These are phyloP conservation scores for Melanomma pulvis-pyrius DNA, from an alignment of 495 filamentous ascomycete species.

Conservation along the genomic window DNA sequence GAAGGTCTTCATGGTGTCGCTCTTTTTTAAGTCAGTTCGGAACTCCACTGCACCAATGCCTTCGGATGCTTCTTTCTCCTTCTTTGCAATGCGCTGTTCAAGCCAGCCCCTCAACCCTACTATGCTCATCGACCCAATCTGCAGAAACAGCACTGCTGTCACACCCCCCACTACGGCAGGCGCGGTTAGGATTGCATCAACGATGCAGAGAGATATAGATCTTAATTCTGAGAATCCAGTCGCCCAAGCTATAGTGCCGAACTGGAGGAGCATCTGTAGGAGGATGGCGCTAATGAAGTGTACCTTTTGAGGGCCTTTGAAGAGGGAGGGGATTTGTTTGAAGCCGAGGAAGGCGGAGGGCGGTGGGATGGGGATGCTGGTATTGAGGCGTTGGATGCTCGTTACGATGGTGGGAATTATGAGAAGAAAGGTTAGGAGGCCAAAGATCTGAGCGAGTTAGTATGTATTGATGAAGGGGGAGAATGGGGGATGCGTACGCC, in stretches of 20 bases:
- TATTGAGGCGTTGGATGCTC: conserved; percentile 7
- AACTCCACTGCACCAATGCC: not conserved
- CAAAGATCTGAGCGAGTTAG: conserved; percentile 12
- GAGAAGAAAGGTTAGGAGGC: conserved; percentile 12
- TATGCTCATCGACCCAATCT: conserved; percentile 8
- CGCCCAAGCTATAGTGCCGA: not conserved
- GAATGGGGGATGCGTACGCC: not conserved
- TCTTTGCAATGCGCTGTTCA: conserved; percentile 10
- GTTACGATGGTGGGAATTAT: not conserved
- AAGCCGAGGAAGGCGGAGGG: not conserved
- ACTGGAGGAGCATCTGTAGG: conserved; percentile 3
- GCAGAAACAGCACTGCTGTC: not conserved
- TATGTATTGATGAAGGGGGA: not conserved
- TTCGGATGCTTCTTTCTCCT: not conserved
- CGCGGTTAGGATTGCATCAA: conserved; percentile 20
- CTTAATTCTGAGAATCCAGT: not conserved
- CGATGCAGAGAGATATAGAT: conserved; percentile 14
- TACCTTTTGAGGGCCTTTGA: conserved; percentile 11
- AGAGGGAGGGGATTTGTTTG: not conserved
- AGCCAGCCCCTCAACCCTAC: conserved; percentile 9
- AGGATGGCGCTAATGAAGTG: not conserved
- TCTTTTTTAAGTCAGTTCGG: not conserved
- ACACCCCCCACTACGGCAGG: not conserved
- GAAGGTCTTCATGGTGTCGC: not conserved
- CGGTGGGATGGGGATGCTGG: not conserved